These are phyloP conservation scores for Phytophthora macrochlamydospora DNA, from an alignment of 352 stramenopile species.

Conservation along the genomic window DNA sequence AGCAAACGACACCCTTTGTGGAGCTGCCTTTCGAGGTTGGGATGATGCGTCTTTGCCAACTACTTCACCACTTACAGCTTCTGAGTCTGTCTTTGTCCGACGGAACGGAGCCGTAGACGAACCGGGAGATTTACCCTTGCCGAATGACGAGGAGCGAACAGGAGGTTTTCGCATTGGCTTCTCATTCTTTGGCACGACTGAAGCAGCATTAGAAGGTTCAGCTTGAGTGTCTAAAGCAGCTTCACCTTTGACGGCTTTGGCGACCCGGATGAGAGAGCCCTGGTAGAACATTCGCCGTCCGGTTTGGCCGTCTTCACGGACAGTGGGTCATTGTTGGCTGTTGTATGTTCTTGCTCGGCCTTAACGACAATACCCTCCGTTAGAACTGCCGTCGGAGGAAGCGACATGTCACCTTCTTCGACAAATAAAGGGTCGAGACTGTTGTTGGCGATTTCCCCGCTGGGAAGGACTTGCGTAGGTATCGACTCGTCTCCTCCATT, in stretches of 20 bases:
- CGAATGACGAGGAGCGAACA: constrained; percentile 29
- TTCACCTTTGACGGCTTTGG: neutral
- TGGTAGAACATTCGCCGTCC: no score
- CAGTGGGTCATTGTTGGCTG: neutral
- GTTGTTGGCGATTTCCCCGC: neutral
- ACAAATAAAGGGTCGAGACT: neutral
- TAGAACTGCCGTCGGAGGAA: constrained; percentile 1
- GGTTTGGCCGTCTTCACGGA: neutral
- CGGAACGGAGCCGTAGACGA: constrained; percentile 16
- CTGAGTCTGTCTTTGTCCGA: constrained; percentile 30
- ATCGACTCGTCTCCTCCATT: neutral
- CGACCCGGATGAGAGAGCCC: no score
- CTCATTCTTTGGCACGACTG: neutral
- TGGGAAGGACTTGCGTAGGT: neutral
- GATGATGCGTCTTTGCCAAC: constrained; percentile 1
- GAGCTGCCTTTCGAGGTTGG: neutral
- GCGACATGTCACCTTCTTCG: constrained; percentile 17
- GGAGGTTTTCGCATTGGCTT: constrained; percentile 1
- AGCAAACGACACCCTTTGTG: constrained; percentile 36
- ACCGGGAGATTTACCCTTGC: constrained; percentile 13
- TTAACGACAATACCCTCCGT: neutral
- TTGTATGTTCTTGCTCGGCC: neutral
- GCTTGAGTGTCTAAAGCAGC: neutral
- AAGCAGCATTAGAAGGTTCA: neutral
- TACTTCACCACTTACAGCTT: constrained; percentile 6